Evolutionary conservation across 2,329 filamentous ascomycete species (phyloP), one percentile per base, ranked within the genome.

Genomic region (Huntiella moniliformis): DNA sequence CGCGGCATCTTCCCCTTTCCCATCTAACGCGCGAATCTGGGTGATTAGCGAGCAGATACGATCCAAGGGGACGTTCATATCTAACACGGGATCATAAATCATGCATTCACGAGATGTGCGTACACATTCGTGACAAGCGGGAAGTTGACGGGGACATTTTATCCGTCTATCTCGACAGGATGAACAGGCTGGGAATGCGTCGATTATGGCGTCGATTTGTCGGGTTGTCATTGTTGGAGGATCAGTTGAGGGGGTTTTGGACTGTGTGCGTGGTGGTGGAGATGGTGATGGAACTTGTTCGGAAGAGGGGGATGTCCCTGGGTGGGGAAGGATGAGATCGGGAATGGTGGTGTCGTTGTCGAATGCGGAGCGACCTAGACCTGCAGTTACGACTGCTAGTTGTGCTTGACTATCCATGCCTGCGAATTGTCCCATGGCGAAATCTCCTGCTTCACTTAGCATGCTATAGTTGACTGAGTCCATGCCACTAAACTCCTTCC

Each of bases 141-240:
- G 51, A 10, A 52, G 36, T 34, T 51, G 44, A 4, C 37, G 44
- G 12, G 48, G 41, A 16, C 51, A 52, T 33, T 47, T 51, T 4
- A 50, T 50, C 1, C 47, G 49, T 12, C 49, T 43, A 34, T 52
- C 51, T 28, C 51, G 44, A 33, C 51, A 52, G 12, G 33, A 48
- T 15, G 49, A 51, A 15, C 51, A 52, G n/a, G 49, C 44, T 11
- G 49, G 49, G 16, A 52, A 37, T 10, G 42, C 22, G 4, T 22
- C 43, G 16, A 47, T 35, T 8, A 45, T 40, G 7, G 37, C n/a
- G n/a, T 34, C 42, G 10, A 45, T 32, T 15, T 45, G 43, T 4
- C 18, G 16, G 10, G 13, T 38, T 22, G 31, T n/a, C 16, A 17
- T 11, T 41, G 38, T 22, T 12, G 22, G 38, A 11, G 38, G 38